Evolutionary conservation across 352 stramenopile species (phyloP), one percentile per base, ranked within the genome.

Genomic region (Phytopythium boreale): DNA sequence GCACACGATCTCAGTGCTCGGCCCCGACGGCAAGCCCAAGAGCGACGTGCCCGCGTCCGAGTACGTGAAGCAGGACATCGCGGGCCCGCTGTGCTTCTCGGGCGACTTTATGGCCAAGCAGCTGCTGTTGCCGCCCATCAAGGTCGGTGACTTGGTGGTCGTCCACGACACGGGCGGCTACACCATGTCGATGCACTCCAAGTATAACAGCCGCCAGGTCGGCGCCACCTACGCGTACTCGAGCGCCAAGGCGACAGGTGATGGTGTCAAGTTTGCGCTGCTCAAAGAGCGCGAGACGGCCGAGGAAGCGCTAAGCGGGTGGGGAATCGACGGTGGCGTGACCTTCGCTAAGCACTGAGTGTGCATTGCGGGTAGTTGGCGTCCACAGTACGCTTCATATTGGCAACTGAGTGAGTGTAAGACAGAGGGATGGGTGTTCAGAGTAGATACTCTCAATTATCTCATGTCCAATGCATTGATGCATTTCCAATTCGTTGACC

Each of bases 51-150:
- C 60, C 10, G 69, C 62, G 14, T 69, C 59, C 26, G 64, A 59
- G n/a, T 87, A 85, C 52, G 41, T 91, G 7, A 75, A 67, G 60
- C 85, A 95, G 60, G 86, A 98, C 56, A 89, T 98, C 50, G 93
- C 90, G 0, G 93, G 93, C 0, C 93, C 93, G 24, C 80, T 98
- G 11, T 98, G 93, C 67, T 98, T 98, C 59, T 92, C 88, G 12
- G 93, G 93, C 4, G 93, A 98, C 63, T 89, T 97, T 55, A 63
- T 98, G 14, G 88, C 80, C 34, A 88, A 88, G 65, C 78, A 93
- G 53, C 65, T 88, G 34, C 68, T 87, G 43, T 56, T 95, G 34
- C 88, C 87, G 29, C 77, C 76, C n/a, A 89, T 94, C 59, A 51
- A 89, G 50, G 75, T 84, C 29, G 84, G 84, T 11, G 87, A 97